phyloP scores from a whole-genome alignment of 2,329 filamentous ascomycete species.

The Arthrobotrys entomopaga region DNA sequence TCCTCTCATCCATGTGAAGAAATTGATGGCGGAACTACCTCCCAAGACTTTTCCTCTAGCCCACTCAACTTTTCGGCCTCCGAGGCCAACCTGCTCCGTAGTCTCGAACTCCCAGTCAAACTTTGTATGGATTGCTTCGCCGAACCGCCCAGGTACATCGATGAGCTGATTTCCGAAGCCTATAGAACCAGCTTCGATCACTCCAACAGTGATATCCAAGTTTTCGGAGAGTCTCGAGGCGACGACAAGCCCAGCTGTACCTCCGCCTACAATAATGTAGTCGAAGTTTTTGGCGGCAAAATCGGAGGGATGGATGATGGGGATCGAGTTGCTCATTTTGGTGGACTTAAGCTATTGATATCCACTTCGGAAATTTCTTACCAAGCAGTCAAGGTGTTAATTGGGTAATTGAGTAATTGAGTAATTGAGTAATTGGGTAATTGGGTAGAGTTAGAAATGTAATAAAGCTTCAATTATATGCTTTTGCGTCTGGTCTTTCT shows the following conservation, averaged over 20 bases:
- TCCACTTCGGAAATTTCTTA: too few relatives aligned
- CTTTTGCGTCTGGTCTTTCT: too few relatives aligned
- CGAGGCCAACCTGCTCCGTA: slow-evolving; percentile 30
- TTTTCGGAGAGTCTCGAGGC: slow-evolving; percentile 63
- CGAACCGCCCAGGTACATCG: slow-evolving; percentile 39
- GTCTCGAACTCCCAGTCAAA: slow-evolving; percentile 52
- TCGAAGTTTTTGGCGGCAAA: slow-evolving; percentile 61
- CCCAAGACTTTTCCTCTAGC: slow-evolving; percentile 59
- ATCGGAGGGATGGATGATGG: slow-evolving; percentile 17
- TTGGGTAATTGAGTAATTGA: too few relatives aligned
- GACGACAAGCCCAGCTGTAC: slow-evolving; percentile 66
- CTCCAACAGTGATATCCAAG: slow-evolving; percentile 29
- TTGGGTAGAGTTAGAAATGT: too few relatives aligned
- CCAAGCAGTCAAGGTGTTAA: too few relatives aligned
- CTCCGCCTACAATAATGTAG: slow-evolving; percentile 67
- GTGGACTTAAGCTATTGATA: too few relatives aligned
- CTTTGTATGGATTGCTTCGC: slow-evolving; percentile 43
- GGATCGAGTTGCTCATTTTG: slow-evolving; percentile 7
- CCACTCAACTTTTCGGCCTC: slow-evolving; percentile 40
- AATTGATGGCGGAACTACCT: slow-evolving; percentile 61
- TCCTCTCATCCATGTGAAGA: slow-evolving; percentile 62
- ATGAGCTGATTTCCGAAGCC: slow-evolving; percentile 42
- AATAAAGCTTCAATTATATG: too few relatives aligned
- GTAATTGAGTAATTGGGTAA: too few relatives aligned
- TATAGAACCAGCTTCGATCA: slow-evolving; percentile 42